Evolutionary conservation across 306 rosid species (phyloP).

Genomic region (Ammopiptanthus mongolicus): DNA sequence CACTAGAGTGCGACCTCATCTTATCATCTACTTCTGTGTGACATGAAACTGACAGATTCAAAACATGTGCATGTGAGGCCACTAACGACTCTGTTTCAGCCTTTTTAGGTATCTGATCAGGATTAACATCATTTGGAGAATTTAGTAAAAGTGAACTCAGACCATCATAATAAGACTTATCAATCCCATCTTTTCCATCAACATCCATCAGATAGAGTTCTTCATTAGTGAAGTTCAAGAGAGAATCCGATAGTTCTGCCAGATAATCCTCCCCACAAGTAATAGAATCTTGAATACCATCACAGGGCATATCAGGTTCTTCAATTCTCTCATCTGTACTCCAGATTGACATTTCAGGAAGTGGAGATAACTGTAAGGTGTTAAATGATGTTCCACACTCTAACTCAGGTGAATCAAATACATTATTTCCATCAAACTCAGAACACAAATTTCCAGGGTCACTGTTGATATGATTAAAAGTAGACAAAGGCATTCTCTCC

Average conservation of each 20-base stretch:
- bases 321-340: slow-evolving; percentile 34
- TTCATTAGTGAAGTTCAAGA: slow-evolving; percentile 69
- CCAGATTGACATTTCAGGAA: slow-evolving; percentile 66
- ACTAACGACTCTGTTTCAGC: slow-evolving; percentile 30
- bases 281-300: slow-evolving; percentile 42
- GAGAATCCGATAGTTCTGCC: slow-evolving; percentile 74
- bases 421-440: slow-evolving; percentile 45
- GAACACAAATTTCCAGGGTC: slow-evolving; percentile 52
- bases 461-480: slow-evolving; percentile 43
- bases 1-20: slow-evolving; percentile 24
- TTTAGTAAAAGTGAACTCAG: slow-evolving; percentile 71
- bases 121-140: slow-evolving; percentile 46
- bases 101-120: slow-evolving; percentile 30
- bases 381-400: slow-evolving; percentile 61
- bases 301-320: slow-evolving; percentile 31
- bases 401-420: slow-evolving; percentile 55
- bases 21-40: slow-evolving; percentile 40
- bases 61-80: slow-evolving; percentile 32
- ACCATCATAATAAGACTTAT: slow-evolving; percentile 76
- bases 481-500: slow-evolving; percentile 34
- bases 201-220: slow-evolving; percentile 59
- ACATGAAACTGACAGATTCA: slow-evolving; percentile 32
- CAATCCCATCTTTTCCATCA: slow-evolving; percentile 63
- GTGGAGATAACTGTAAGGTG: slow-evolving; percentile 55
- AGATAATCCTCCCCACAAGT: slow-evolving; percentile 58